Evolutionary conservation across 805 yeast species (phyloP).

Genomic region (Candida odintsovae): DNA sequence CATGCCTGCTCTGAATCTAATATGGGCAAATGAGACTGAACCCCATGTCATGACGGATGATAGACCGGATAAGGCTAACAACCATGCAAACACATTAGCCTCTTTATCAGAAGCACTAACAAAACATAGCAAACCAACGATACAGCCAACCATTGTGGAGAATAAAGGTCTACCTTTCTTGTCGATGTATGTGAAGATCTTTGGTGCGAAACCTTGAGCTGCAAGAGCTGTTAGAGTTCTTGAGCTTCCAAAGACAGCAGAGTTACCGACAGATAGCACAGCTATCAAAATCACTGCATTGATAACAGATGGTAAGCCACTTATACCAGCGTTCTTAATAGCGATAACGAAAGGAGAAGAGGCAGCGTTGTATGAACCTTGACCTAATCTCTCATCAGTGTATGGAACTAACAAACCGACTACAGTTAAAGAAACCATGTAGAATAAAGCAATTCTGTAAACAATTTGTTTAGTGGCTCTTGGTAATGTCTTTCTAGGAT

Average conservation of each 20-base stretch:
- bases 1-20: conserved; percentile 58
- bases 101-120: conserved; percentile 55
- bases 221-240: conserved; percentile 49
- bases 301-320: conserved; percentile 53
- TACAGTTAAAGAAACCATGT: conserved; percentile 48
- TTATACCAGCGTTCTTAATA: conserved; percentile 52
- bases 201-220: conserved; percentile 47
- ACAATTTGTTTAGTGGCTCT: conserved; percentile 46
- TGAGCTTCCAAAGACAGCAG: conserved; percentile 50
- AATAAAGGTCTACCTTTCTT: conserved; percentile 48
- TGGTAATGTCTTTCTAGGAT: conserved; percentile 52
- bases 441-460: conserved; percentile 56
- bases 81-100: conserved; percentile 63
- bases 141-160: conserved; percentile 36
- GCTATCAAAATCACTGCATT: conserved; percentile 58
- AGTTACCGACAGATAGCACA: conserved; percentile 43
- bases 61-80: conserved; percentile 71
- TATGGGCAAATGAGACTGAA: conserved; percentile 60
- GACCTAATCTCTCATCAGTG: conserved; percentile 45
- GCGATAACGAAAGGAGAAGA: conserved; percentile 67
- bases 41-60: conserved; percentile 81
- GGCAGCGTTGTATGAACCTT: conserved; percentile 50
- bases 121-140: conserved; percentile 53
- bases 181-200: conserved; percentile 40
- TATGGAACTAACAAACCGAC: conserved; percentile 57